Conservation (phyloP, 1,139 yeast genomes). For the Sugiyamaella neomexicana region DNA sequence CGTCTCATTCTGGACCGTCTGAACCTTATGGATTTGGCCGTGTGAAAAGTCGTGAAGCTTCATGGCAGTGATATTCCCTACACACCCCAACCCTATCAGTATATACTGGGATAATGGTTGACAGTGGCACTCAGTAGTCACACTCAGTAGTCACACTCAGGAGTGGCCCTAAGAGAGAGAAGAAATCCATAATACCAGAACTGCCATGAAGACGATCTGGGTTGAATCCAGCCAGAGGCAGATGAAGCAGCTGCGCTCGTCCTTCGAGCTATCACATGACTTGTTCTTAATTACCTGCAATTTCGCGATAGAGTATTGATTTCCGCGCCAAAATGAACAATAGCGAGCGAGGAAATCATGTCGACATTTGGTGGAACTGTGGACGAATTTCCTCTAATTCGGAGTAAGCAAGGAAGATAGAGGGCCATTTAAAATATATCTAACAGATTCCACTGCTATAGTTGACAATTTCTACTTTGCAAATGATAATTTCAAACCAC, state of each 20-base stretch:
- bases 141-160: no score
- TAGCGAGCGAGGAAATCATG: slow-evolving; percentile 2
- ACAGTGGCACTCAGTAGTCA: no score
- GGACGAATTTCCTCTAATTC: slow-evolving; percentile 39
- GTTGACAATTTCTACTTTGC: slow-evolving; percentile 10
- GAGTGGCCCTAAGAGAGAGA: no score
- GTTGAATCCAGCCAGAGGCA: no score
- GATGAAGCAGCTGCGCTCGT: not conserved
- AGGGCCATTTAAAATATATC: not conserved
- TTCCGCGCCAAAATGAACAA: not conserved
- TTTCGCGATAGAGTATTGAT: not conserved
- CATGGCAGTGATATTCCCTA: no score
- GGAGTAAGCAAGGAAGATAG: slow-evolving; percentile 30
- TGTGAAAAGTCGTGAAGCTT: no score
- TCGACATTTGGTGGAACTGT: slow-evolving; percentile 37
- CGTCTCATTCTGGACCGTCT: slow-evolving; percentile 3
- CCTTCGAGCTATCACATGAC: not conserved
- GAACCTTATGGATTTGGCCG: no score
- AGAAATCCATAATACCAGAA: no score
- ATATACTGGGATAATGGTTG: no score
- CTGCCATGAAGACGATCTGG: no score
- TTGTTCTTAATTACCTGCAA: not conserved
- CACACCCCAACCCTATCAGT: not conserved
- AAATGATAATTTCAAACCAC: slow-evolving; percentile 29
- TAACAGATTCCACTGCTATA: not conserved